A percentile compares a stretch with the other conserved stretches of the same genome.
Conservation (phyloP, 305 asterid species). For the Stenogyne calaminthoides region DNA sequence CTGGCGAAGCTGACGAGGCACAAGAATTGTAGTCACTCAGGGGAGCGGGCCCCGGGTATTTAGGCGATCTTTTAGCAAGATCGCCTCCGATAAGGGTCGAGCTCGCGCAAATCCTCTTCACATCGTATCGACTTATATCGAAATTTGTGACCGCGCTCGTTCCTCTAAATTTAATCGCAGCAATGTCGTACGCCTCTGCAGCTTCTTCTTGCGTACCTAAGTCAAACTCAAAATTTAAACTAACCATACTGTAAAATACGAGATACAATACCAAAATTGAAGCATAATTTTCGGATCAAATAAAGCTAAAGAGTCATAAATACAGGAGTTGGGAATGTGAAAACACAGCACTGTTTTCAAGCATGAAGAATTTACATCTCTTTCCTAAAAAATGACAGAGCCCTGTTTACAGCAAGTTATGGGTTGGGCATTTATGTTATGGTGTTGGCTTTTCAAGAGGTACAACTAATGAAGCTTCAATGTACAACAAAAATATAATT, state of each 20-base stretch:
- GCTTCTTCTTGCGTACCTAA: conserved; percentile 91
- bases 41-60: conserved; percentile 32
- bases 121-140: conserved; percentile 70
- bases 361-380: conserved; percentile 16
- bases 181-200: conserved; percentile 86
- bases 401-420: conserved; percentile 19
- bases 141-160: conserved; percentile 83
- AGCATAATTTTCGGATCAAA: background rate
- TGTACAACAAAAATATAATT: background rate
- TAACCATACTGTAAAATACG: background rate
- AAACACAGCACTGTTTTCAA: background rate
- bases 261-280: background rate
- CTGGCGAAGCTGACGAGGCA: conserved; percentile 51
- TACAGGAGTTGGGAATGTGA: conserved; percentile 5
- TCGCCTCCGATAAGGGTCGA: conserved; percentile 71
- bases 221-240: background rate
- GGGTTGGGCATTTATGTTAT: conserved; percentile 28
- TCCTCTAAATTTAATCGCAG: conserved; percentile 81
- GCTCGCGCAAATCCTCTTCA: conserved; percentile 74
- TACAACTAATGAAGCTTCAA: conserved; percentile 23
- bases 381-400: background rate
- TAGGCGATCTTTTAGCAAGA: conserved; percentile 68
- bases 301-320: background rate
- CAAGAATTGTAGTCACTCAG: conserved; percentile 45
- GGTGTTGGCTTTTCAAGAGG: conserved; percentile 22